phyloP scores from a whole-genome alignment of 2,329 filamentous ascomycete genomes.

The Fusarium pseudocircinatum region DNA sequence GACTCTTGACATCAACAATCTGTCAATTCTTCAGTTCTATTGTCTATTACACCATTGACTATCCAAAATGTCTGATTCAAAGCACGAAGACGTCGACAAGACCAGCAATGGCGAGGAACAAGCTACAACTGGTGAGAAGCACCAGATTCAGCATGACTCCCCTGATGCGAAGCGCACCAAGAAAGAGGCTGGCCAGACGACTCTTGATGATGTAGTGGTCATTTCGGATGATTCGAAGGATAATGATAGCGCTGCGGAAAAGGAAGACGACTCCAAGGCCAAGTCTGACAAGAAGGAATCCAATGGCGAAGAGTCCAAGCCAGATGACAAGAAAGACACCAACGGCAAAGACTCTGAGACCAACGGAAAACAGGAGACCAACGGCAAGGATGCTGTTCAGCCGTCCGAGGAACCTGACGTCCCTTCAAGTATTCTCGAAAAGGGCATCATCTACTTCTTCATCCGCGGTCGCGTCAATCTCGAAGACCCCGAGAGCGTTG shows the following conservation, averaged over 20 bases:
- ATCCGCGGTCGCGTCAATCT: conserved; percentile 80
- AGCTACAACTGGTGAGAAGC: conserved; percentile 41
- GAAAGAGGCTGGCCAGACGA: conserved; percentile 34
- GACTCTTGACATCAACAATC: background rate
- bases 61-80: conserved; percentile 23
- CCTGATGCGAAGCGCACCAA: conserved; percentile 44
- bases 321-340: background rate
- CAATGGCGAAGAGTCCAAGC: conserved; percentile 2
- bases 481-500: conserved; percentile 72
- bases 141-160: conserved; percentile 41
- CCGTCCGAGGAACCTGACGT: conserved; percentile 42
- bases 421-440: conserved; percentile 75
- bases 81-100: conserved; percentile 2
- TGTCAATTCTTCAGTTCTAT: background rate
- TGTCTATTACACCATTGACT: background rate
- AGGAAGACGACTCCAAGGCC: background rate
- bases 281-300: background rate
- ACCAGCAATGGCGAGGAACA: conserved; percentile 19
- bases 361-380: background rate
- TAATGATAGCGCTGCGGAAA: background rate
- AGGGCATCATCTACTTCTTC: conserved; percentile 93
- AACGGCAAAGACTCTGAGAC: conserved; percentile 5
- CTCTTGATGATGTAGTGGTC: conserved; percentile 32
- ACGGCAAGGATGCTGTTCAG: conserved; percentile 31
- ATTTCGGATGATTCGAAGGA: conserved; percentile 5